A percentile compares a stretch with the other conserved stretches of the same genome.
Evolutionary conservation across 371 early-diverging fungal species (phyloP).

Genomic region (Entomophthora muscae): DNA sequence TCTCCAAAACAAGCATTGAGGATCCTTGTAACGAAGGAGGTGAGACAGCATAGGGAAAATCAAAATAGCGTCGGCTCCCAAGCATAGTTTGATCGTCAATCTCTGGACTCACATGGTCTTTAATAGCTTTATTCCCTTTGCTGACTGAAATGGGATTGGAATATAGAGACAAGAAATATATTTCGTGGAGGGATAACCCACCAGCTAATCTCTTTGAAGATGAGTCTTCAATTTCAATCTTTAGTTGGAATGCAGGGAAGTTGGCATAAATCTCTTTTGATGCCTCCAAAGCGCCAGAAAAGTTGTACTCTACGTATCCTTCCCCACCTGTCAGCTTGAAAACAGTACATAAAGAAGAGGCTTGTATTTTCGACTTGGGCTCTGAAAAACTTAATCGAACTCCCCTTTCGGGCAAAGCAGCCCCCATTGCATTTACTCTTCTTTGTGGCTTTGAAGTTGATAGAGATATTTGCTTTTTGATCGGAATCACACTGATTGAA

Average conservation of each 20-base stretch:
- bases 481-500: not conserved
- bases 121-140: not conserved
- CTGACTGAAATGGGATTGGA: not conserved
- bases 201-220: not conserved
- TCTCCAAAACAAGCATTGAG: not conserved
- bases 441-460: not conserved
- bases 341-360: not conserved
- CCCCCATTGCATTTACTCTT: not conserved
- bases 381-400: not conserved
- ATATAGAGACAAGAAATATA: constrained; percentile 4
- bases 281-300: not conserved
- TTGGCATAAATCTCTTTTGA: not conserved
- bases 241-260: not conserved
- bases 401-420: too few relatives aligned
- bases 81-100: not conserved
- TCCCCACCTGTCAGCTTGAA: too few relatives aligned
- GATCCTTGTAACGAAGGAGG: not conserved
- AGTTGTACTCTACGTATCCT: too few relatives aligned
- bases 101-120: not conserved
- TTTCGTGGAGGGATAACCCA: not conserved
- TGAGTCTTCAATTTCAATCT: not conserved
- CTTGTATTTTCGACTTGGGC: not conserved
- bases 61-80: not conserved
- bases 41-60: not conserved
- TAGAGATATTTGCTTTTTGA: not conserved